Base-by-base conservation (phyloP, 352 stramenopile genomes). In the Phytophthora chlamydospora region DNA sequence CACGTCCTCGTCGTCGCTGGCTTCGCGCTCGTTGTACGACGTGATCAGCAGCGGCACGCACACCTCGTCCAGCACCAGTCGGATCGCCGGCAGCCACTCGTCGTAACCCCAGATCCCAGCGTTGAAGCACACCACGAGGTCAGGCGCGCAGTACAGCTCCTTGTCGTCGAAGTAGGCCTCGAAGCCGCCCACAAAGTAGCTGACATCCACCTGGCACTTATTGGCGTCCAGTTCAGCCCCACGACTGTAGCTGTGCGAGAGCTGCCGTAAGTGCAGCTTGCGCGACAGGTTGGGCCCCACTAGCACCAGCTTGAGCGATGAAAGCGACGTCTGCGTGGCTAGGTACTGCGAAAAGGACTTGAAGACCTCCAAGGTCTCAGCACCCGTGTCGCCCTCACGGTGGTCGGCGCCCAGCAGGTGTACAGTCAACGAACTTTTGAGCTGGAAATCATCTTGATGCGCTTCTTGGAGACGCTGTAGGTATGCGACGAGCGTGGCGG, bases 81-180 rank as follows among this genome's bases (percentile, higher is more conserved):
- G 56, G 19, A 96, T 75, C 16, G 86, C 87, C 17, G 86, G 86
- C 8, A 90, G 50, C 88, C 88, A 96, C 58, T 93, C 74, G 59
- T 96, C 85, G 60, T 96, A 96, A 36, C 88, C 88, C 88, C 88
- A 96, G 24, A 96, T 82, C 4, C 88, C 88, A 12, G 88, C 88
- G 43, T 96, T 95, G 54, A 95, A 96, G 55, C 83, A 93, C 36
- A 92, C 80, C 1, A 77, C 74, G 6, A 93, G 68, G 49, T 91
- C 76, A 4, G 87, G 81, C 6, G 65, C 48, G 43, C 61, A 45
- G 62, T 89, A 91, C 42, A 54, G 31, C 10, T 54, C 41, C 35
- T 77, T 76, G 41, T 89, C 77, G 3, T 55, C 24, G 44, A 77
- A 81, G 40, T 82, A 91, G 16, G 57, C 60, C 48, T 91, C 80